phyloP scores from a whole-genome alignment of 1,139 yeast genomes.

The Blastobotrys proliferans region DNA sequence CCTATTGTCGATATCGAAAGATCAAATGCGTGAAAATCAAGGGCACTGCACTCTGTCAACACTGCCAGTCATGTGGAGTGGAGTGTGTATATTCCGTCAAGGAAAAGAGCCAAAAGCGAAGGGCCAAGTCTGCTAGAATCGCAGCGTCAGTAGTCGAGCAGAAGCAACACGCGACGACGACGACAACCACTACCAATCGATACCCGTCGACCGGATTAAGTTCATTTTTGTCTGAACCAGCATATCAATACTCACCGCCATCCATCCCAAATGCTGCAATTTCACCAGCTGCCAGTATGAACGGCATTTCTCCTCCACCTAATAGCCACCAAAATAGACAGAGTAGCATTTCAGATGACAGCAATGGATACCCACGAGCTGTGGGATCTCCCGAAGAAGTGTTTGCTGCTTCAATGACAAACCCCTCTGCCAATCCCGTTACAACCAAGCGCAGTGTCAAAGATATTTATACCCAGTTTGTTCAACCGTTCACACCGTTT shows the following conservation, averaged over 20 bases:
- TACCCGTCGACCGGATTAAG: no score
- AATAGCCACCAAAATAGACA: no score
- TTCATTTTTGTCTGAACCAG: no score
- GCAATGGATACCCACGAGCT: no score
- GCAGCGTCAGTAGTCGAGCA: slow-evolving; percentile 16
- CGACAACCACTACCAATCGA: no score
- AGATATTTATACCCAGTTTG: slow-evolving; percentile 17
- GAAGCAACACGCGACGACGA: no score
- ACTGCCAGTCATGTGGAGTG: slow-evolving; percentile 21
- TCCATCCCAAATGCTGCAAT: neutral
- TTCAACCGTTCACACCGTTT: slow-evolving; percentile 22
- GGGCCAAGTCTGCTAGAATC: slow-evolving; percentile 19
- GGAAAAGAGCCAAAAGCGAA: slow-evolving; percentile 20
- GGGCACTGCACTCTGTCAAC: slow-evolving; percentile 18
- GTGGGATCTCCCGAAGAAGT: neutral
- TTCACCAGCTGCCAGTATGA: neutral
- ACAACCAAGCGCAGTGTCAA: slow-evolving; percentile 9
- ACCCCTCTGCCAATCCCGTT: slow-evolving; percentile 9
- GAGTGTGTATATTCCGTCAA: slow-evolving; percentile 20
- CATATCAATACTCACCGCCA: no score
- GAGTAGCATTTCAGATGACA: no score
- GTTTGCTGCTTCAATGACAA: slow-evolving; percentile 8
- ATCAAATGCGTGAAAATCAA: slow-evolving; percentile 20
- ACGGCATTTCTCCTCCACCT: neutral
- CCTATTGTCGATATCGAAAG: slow-evolving; percentile 25